A percentile compares a stretch with the other conserved stretches of the same genome.
phyloP scores from a whole-genome alignment of 2,329 filamentous ascomycete species.

The Tolypocladium pustulatum region DNA sequence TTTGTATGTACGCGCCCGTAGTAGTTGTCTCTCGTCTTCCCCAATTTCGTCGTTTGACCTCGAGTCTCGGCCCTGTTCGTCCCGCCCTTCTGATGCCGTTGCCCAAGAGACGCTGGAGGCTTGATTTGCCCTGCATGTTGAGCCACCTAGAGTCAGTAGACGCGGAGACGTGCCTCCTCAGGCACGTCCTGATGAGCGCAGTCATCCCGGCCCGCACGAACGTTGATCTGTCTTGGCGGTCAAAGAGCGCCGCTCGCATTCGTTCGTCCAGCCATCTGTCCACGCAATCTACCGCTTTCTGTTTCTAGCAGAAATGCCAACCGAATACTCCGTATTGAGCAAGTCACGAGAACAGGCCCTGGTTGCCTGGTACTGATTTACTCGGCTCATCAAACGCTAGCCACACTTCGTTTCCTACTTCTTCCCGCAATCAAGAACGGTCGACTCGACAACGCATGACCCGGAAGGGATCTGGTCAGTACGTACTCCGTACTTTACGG shows the following conservation, averaged over 20 bases:
- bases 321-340: neutral
- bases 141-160: neutral
- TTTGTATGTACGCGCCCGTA: neutral
- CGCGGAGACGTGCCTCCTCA: neutral
- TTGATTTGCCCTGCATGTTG: neutral
- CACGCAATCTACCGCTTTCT: neutral
- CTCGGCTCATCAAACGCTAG: neutral
- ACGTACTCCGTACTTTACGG: neutral
- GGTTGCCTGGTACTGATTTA: neutral
- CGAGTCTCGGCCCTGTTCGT: neutral
- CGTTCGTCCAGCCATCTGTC: neutral
- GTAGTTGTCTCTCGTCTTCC: neutral
- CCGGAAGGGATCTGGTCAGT: neutral
- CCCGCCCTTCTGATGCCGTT: neutral
- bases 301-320: neutral
- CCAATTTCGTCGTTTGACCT: neutral
- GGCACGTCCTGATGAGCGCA: neutral
- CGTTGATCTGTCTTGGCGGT: neutral
- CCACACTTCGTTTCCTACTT: neutral
- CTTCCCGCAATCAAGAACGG: neutral
- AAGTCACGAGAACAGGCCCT: neutral
- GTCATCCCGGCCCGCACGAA: neutral
- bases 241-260: neutral
- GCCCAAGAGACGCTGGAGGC: neutral
- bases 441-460: neutral